These are phyloP conservation scores for Dendrostoma leiphaemia DNA, from an alignment of 2,329 filamentous ascomycete species.

Conservation along the genomic window DNA sequence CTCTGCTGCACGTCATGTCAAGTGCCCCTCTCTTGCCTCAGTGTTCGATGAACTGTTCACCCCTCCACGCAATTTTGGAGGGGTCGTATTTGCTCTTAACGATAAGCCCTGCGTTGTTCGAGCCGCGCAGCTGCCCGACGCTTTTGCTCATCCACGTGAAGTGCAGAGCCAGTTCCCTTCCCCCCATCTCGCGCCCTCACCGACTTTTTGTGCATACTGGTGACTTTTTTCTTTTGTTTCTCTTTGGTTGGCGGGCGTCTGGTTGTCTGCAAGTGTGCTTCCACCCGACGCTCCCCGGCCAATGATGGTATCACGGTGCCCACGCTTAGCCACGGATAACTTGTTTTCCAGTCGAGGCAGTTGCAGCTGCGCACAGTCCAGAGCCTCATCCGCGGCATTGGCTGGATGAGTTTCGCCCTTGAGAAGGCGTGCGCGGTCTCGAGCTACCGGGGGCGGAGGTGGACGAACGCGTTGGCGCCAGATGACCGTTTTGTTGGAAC, in stretches of 20 bases:
- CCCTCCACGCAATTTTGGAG: background rate
- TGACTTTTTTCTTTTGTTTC: slow-evolving; percentile 4
- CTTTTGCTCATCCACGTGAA: background rate
- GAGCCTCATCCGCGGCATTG: no score
- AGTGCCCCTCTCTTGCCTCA: slow-evolving; percentile 3
- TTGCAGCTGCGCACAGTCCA: background rate
- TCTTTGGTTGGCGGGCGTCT: no score
- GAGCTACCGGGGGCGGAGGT: no score
- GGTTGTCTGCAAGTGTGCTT: slow-evolving; percentile 4
- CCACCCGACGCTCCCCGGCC: background rate
- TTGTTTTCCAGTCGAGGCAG: background rate
- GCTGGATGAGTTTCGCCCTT: no score
- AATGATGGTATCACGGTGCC: background rate
- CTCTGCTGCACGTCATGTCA: slow-evolving; percentile 9
- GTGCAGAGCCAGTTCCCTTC: slow-evolving; percentile 5
- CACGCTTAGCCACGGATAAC: background rate
- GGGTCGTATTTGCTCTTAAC: slow-evolving; percentile 1
- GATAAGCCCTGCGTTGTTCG: no score
- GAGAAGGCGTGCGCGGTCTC: no score
- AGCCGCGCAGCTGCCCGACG: slow-evolving; percentile 10
- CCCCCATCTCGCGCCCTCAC: slow-evolving; percentile 11
- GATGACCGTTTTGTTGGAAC: no score
- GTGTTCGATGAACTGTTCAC: background rate
- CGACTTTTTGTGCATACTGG: slow-evolving; percentile 7
- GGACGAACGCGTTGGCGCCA: no score